Evolutionary conservation across 208 protist species (phyloP).

Genomic region (Leishmania mexicana): DNA sequence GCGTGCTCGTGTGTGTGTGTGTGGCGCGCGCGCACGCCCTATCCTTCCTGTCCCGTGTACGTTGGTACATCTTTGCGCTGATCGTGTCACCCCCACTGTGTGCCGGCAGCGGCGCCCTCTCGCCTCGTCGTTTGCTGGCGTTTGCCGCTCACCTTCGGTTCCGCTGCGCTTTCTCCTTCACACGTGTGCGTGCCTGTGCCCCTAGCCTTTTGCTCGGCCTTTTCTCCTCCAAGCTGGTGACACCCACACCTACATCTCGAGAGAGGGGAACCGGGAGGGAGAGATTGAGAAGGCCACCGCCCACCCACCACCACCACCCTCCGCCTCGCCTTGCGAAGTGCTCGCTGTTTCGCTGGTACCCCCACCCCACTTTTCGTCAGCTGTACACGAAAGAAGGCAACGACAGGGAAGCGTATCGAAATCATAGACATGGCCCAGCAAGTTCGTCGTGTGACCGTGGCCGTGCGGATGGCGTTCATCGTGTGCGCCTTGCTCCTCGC

Average conservation of each 20-base stretch:
- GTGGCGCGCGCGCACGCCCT: no score
- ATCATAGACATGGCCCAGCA: neutral
- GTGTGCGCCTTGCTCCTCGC: neutral
- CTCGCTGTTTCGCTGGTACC: neutral
- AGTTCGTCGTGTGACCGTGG: neutral
- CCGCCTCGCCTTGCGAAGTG: neutral
- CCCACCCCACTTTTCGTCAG: neutral
- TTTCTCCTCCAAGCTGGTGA: neutral
- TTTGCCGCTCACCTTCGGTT: no score
- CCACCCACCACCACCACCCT: neutral
- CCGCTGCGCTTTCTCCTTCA: no score
- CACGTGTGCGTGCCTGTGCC: no score
- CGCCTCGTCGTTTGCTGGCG: no score
- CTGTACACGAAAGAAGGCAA: neutral
- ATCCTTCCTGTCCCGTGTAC: no score
- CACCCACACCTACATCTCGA: neutral
- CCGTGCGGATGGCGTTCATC: constrained; percentile 1
- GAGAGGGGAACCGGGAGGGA: neutral
- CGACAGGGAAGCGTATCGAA: neutral
- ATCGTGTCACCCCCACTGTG: no score
- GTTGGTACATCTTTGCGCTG: no score
- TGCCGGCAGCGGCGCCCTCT: no score
- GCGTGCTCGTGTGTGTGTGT: no score
- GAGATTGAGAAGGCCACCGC: neutral
- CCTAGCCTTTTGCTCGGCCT: no score